phyloP scores from a whole-genome alignment of 257 asterid genomes.

The Solanum chilense region DNA sequence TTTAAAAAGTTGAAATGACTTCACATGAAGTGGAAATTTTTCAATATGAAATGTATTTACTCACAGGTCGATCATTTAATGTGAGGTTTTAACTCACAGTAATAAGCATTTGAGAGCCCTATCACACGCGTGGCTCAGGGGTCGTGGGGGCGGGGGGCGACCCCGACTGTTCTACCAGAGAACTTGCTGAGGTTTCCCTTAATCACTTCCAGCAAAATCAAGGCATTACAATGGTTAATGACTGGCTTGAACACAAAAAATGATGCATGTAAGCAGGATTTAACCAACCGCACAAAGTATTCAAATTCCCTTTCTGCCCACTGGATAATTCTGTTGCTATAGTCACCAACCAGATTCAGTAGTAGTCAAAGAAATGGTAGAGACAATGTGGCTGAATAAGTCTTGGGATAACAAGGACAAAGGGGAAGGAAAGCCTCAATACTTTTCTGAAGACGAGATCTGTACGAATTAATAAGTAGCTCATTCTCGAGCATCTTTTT shows the following conservation, averaged over 20 bases:
- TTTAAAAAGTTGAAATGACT: too few species aligned
- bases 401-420: slow-evolving; percentile 95
- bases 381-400: slow-evolving; percentile 85
- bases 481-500: slow-evolving; percentile 72
- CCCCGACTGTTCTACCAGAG: too few species aligned
- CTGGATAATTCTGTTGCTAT: slow-evolving; percentile 69
- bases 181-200: too few species aligned
- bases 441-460: slow-evolving; percentile 80
- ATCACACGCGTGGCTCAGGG: too few species aligned
- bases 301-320: slow-evolving; percentile 97
- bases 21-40: too few species aligned
- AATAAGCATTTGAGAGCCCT: too few species aligned
- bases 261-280: slow-evolving; percentile 77
- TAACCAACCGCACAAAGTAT: slow-evolving; percentile 68
- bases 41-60: too few species aligned
- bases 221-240: slow-evolving; percentile 63
- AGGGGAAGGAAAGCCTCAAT: slow-evolving; percentile 78
- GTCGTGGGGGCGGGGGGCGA: too few species aligned
- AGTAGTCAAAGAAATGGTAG: slow-evolving; percentile 68
- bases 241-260: slow-evolving; percentile 93
- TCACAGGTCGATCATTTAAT: too few species aligned
- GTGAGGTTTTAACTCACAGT: too few species aligned
- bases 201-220: too few species aligned
- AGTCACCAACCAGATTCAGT: slow-evolving; percentile 87
- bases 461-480: slow-evolving; percentile 70